Evolutionary conservation across 805 yeast species (phyloP), one percentile per base, ranked within the genome.

Genomic region (Barnettozyma californica): DNA sequence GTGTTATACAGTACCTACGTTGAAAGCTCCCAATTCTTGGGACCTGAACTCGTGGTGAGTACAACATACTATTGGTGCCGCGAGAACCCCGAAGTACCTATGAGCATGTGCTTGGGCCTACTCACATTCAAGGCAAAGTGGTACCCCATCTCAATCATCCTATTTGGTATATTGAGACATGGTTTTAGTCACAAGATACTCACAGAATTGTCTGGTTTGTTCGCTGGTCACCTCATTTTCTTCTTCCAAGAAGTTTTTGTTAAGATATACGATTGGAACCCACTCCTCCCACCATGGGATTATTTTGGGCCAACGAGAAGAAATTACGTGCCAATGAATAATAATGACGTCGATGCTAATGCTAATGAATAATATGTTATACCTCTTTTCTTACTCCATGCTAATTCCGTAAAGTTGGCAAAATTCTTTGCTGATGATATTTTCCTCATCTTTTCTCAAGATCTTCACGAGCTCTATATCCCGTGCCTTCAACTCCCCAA

Each of bases 281-380:
- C 59, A 4, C 35, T 59, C 5, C 39, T 45, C 13, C 53, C 63
- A 7, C 59, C 62, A 5, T 59, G 63, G 58, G 48, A 40, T 9
- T 51, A 36, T 26, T 13, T 43, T 14, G 10, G 9, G 2, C 36
- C 18, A 23, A 7, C 20, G 16, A 20, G 41, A 20, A 21, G 26
- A 38, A 38, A 38, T 16, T 38, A 38, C 41, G 27, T 4, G 10
- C 18, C 41, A 13, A 23, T 23, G 29, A 20, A 38, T n/a, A 36
- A 26, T 20, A 18, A 46, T 40, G 44, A 19, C 19, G 31, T 35
- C 39, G 25, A 26, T 42, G 26, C 27, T 21, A 16, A 34, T 43
- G 41, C 29, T 14, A 20, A 26, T 36, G 46, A 31, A 13, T 37
- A 26, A 44, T 36, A 36, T 26, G 23, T 5, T 23, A 23, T 23